Conservation (phyloP, 306 rosid genomes). For the Cucurbita pepo region DNA sequence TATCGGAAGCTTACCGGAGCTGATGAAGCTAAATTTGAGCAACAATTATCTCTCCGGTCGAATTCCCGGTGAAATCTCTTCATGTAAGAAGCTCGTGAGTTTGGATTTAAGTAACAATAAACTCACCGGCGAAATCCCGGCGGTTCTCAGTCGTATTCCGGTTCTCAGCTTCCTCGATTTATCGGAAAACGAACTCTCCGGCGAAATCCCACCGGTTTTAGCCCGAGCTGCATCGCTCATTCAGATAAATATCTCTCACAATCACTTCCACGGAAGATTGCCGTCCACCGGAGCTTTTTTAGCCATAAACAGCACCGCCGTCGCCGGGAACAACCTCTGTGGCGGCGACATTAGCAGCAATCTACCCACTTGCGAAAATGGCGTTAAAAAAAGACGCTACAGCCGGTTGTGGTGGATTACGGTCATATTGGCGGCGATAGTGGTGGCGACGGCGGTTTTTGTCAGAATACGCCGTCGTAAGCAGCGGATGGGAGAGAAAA, state of each 20-base stretch:
- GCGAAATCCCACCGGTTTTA: slow-evolving; percentile 47
- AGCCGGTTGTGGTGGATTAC: slow-evolving; percentile 23
- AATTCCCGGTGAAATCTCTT: slow-evolving; percentile 39
- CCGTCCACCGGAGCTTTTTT: slow-evolving; percentile 70
- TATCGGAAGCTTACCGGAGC: slow-evolving; percentile 20
- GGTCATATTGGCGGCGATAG: neutral
- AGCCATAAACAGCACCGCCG: slow-evolving; percentile 52
- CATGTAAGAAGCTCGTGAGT: slow-evolving; percentile 48
- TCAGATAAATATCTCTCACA: slow-evolving; percentile 65
- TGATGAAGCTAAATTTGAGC: slow-evolving; percentile 47
- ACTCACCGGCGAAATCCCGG: slow-evolving; percentile 43
- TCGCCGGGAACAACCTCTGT: slow-evolving; percentile 64
- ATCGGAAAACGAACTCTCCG: slow-evolving; percentile 56
- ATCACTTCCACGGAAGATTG: slow-evolving; percentile 48
- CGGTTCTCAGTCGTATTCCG: slow-evolving; percentile 34
- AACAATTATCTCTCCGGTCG: slow-evolving; percentile 42
- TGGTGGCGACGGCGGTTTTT: neutral
- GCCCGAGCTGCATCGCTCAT: slow-evolving; percentile 51
- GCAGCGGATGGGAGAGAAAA: slow-evolving; percentile 12
- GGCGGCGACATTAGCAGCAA: slow-evolving; percentile 17
- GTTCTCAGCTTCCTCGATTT: slow-evolving; percentile 70
- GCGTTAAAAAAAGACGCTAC: neutral
- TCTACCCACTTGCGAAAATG: slow-evolving; percentile 44
- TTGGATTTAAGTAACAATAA: slow-evolving; percentile 54
- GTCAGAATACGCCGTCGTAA: slow-evolving; percentile 18